Conservation (phyloP, 495 filamentous ascomycete genomes). For the Daldinia loculata region DNA sequence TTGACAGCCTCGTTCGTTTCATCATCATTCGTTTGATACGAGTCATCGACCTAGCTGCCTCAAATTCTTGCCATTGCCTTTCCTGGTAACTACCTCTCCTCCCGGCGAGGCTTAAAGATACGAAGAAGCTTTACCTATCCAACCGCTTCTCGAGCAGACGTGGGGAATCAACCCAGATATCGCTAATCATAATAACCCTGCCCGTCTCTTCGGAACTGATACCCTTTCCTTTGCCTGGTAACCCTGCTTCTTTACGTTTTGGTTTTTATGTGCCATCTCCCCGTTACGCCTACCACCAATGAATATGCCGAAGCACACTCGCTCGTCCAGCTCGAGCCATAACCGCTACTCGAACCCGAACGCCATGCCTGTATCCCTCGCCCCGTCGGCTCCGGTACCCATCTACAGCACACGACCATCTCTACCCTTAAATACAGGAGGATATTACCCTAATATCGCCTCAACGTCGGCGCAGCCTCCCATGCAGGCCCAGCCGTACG, state of each 20-base stretch:
- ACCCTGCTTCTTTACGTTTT: constrained; percentile 7
- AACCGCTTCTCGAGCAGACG: constrained; percentile 8
- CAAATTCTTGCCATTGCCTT: constrained; percentile 14
- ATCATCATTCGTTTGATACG: constrained; percentile 59
- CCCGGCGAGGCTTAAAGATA: constrained; percentile 39
- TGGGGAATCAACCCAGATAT: constrained; percentile 23
- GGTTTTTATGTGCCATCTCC: constrained; percentile 15
- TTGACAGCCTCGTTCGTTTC: constrained; percentile 45
- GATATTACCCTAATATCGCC: constrained; percentile 43
- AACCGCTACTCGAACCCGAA: constrained; percentile 47
- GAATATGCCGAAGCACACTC: constrained; percentile 50
- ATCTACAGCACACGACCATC: constrained; percentile 44
- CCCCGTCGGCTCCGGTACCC: constrained; percentile 43
- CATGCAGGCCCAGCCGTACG: constrained; percentile 49
- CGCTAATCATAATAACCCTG: constrained; percentile 37
- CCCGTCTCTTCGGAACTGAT: constrained; percentile 3
- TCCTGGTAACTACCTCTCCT: constrained; percentile 27
- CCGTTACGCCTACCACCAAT: constrained; percentile 22
- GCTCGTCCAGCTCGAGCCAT: constrained; percentile 46
- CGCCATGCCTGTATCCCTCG: constrained; percentile 45
- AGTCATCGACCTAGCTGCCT: constrained; percentile 38
- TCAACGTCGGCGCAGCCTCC: constrained; percentile 39
- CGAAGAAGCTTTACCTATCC: constrained; percentile 13
- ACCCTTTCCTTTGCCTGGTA: neutral
- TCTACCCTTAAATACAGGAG: constrained; percentile 40